Conservation (phyloP, 176 grass and related monocot genomes). For the Oryza officinalis region DNA sequence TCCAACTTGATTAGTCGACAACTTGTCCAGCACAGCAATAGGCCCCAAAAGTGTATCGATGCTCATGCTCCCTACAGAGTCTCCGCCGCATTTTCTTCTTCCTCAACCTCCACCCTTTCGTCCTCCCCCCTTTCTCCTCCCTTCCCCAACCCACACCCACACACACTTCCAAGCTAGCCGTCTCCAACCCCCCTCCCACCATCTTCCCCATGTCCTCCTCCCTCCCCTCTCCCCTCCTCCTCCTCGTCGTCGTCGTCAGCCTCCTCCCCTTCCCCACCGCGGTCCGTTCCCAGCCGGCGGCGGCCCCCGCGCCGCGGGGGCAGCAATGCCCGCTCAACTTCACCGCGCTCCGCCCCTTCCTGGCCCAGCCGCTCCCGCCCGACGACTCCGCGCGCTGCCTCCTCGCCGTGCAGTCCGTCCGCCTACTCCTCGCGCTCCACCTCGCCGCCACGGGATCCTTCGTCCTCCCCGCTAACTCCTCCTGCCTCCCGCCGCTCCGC, state of each 20-base stretch:
- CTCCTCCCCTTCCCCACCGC: background rate
- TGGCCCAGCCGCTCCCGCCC: constrained; percentile 1
- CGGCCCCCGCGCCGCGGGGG: background rate
- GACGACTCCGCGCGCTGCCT: constrained; percentile 47
- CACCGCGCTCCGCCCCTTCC: constrained; percentile 48
- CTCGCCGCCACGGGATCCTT: constrained; percentile 52
- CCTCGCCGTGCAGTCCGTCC: constrained; percentile 36
- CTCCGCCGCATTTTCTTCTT: too few relatives aligned
- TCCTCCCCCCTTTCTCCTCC: background rate
- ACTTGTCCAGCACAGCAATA: too few relatives aligned
- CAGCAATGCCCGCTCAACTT: constrained; percentile 78
- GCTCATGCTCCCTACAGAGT: background rate
- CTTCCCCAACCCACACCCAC: background rate
- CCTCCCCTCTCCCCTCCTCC: background rate
- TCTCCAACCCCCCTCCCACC: background rate
- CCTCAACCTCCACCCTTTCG: too few relatives aligned
- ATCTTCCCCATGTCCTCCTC: background rate
- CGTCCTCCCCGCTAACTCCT: constrained; percentile 39
- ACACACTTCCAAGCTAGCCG: background rate
- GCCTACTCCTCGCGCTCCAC: constrained; percentile 56
- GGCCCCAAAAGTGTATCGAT: background rate
- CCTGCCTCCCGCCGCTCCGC: constrained; percentile 43
- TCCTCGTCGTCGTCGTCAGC: background rate
- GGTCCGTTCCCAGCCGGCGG: constrained; percentile 17
- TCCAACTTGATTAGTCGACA: too few relatives aligned